Percentiles rank a stretch among this genome's conserved stretches.
Evolutionary conservation across 306 rosid genomes (phyloP).

Genomic region (Rosa rugosa): DNA sequence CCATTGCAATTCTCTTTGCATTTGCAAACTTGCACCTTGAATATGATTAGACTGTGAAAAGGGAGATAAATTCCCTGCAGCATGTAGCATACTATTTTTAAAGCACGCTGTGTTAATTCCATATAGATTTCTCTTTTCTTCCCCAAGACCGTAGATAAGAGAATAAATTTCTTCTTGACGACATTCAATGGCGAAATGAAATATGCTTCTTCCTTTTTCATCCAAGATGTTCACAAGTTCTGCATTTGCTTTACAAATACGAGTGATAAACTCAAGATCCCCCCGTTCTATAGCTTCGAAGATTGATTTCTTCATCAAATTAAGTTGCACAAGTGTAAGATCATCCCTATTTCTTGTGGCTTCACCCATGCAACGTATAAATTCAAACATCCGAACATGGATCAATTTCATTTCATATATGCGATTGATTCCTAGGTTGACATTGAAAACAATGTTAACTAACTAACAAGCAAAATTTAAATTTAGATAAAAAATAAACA

Average conservation of each 20-base stretch:
- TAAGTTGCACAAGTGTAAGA: not conserved
- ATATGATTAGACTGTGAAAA: not conserved
- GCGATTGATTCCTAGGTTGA: not conserved
- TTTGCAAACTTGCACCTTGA: not conserved
- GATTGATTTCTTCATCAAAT: not conserved
- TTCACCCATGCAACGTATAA: not conserved
- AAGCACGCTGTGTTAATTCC: not conserved
- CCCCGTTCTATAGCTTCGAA: not conserved
- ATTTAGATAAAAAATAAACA: not conserved
- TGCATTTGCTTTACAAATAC: not conserved
- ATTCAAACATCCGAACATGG: not conserved
- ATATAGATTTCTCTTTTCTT: not conserved
- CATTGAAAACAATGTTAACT: not conserved
- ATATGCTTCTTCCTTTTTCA: not conserved
- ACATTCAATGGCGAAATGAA: not conserved
- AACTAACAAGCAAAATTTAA: not conserved
- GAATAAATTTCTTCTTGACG: not conserved
- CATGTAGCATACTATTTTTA: not conserved
- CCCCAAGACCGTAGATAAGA: not conserved
- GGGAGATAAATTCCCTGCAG: not conserved
- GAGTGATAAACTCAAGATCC: not conserved
- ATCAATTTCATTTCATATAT: not conserved
- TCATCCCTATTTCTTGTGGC: not conserved
- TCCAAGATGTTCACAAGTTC: fast-evolving
- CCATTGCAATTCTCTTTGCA: not conserved